phyloP scores from a whole-genome alignment of 179 eudicot genomes.

The Actinidia arguta region DNA sequence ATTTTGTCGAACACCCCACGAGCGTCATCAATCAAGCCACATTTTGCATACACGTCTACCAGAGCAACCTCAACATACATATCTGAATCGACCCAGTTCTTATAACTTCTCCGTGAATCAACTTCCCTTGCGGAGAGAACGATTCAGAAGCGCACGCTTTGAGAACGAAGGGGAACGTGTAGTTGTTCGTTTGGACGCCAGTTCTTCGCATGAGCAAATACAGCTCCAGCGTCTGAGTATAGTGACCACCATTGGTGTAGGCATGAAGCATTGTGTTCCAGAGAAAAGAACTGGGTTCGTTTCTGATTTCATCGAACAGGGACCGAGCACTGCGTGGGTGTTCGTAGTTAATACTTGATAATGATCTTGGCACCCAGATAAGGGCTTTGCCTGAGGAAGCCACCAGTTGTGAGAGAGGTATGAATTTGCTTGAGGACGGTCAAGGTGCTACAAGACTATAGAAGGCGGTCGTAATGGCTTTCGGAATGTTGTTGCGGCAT shows the following conservation, averaged over 20 bases:
- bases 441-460: slow-evolving; percentile 17
- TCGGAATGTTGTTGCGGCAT: slow-evolving; percentile 17
- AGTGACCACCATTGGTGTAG: slow-evolving; percentile 22
- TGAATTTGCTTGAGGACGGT: slow-evolving; percentile 24
- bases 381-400: slow-evolving; percentile 23
- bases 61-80: slow-evolving; percentile 29
- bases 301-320: slow-evolving; percentile 21
- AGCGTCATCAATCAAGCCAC: slow-evolving; percentile 27
- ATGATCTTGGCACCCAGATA: slow-evolving; percentile 27
- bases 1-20: slow-evolving; percentile 34
- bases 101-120: slow-evolving; percentile 25
- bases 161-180: slow-evolving; percentile 28
- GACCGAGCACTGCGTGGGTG: slow-evolving; percentile 12
- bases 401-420: slow-evolving; percentile 23
- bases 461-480: slow-evolving; percentile 22
- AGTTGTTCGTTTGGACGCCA: slow-evolving; percentile 29
- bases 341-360: slow-evolving; percentile 16
- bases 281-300: slow-evolving; percentile 27
- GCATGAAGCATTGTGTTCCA: slow-evolving; percentile 39
- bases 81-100: slow-evolving; percentile 34
- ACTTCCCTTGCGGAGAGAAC: slow-evolving; percentile 11
- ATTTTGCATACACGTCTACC: slow-evolving; percentile 32
- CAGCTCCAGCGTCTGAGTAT: slow-evolving; percentile 9
- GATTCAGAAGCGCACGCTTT: slow-evolving; percentile 27
- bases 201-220: slow-evolving; percentile 26